Base-by-base conservation (phyloP, 176 grass and related monocot species). In the Zoysia japonica region DNA sequence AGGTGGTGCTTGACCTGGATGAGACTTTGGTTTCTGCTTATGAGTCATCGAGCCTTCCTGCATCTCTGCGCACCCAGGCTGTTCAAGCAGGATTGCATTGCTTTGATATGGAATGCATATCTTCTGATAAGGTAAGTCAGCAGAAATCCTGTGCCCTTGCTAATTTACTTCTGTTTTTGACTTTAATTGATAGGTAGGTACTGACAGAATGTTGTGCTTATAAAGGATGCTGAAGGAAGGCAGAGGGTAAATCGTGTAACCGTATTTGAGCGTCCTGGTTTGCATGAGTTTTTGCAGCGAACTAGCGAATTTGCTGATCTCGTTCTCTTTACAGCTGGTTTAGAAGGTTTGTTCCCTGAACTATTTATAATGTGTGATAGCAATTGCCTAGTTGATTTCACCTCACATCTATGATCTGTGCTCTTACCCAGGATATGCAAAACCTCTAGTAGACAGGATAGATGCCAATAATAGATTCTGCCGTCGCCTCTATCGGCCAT, bases 1-100 rank as follows among this genome's bases (percentile, higher is more conserved):
- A 98, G 95, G 86, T 94, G 76, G 96, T 98, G 42, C 86, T 98
- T 46, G 96, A 98, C 72, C 84, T 98, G 92, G 96, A 98, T 70
- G 96, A 98, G 47, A 98, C 90, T 50, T 82, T 98, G 75, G 79
- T 93, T 49, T 94, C 83, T 35, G 81, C 96, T 5, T 98, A 92
- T 1, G 96, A 98, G 47, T 91, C 96, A 9, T 89, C 83, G 41
- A 89, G 56, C 75, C 83, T 98, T 78, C 82, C 96, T 67, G 65
- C 84, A 67, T 37, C 67, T 46, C n/a, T 98, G 43, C 75, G 88
- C 43, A 61, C 69, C 10, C 86, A 93, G 70, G 95, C 92, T 71
- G 17, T 78, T 77, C 78, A 92, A 82, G 92, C 83, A 79, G 81
- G 92, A 76, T 40, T 94, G 74, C 89, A 91, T 72, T 93, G 86